Base-by-base conservation (phyloP, 129 eudicot genomes). In the Arctium lappa region DNA sequence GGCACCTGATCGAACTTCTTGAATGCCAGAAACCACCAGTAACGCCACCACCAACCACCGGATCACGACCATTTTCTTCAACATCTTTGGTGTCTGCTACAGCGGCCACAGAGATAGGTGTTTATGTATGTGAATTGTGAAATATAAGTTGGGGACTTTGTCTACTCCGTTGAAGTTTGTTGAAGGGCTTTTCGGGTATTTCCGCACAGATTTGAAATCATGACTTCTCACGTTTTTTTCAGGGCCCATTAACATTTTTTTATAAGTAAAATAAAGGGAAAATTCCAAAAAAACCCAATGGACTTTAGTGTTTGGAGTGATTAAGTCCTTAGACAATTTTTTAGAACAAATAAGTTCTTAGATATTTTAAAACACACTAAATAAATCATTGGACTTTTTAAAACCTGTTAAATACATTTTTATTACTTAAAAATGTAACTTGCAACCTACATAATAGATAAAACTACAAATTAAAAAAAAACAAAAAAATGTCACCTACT, bases 1-100 rank as follows among this genome's bases (percentile, higher is more conserved):
- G 2, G 84, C 90, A 69, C 85, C 91, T 22, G 98, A 95, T 90
- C 87, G 81, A 32, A 83, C 93, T 80, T 71, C 34, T 9, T 39
- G 69, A 36, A 63, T 44, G 80, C 72, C 8, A 13, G 40, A 82
- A 9, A 69, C 60, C 44, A 85, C 9, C 72, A 85, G 70, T 77
- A 85, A 31, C 69, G 88, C 86, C 76, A 88, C 93, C 78, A 83
- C 75, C 62, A 80, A 82, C 81, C 89, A 76, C 89, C 73, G 60
- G 69, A 48, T 77, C 82, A 71, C 65, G 36, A 30, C 73, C 80
- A 40, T 84, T 34, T 76, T 81, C 77, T 71, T 87, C 86, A 69
- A 76, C 89, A 46, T 84, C 79, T 60, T 53, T 82, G 72, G 72
- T 46, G 46, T 79, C 80, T 40, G 80, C 80, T 72, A 32, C 74